Conservation (phyloP, 2,329 filamentous ascomycete genomes). For the Aureobasidium vineae region DNA sequence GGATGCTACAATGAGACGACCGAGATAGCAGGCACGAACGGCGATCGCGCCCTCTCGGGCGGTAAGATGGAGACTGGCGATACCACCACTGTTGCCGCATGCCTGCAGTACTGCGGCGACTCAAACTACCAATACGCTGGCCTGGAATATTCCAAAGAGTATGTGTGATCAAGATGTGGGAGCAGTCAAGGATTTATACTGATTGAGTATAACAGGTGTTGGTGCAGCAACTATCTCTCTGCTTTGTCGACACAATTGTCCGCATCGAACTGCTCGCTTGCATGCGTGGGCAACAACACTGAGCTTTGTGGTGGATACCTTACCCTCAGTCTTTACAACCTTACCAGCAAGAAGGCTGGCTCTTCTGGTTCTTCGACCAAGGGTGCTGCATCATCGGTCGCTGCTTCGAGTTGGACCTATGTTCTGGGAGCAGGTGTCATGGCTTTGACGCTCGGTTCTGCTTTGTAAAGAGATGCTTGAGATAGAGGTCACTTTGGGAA, state of each 20-base stretch:
- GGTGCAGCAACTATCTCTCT: slow-evolving; percentile 55
- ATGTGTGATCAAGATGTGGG: background rate
- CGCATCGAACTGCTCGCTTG: slow-evolving; percentile 51
- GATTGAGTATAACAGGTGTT: slow-evolving; percentile 44
- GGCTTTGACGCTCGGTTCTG: slow-evolving; percentile 11
- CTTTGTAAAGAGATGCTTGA: slow-evolving; percentile 4
- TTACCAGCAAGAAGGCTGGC: slow-evolving; percentile 29
- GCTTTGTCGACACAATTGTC: slow-evolving; percentile 48
- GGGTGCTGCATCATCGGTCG: slow-evolving; percentile 2
- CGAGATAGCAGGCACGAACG: slow-evolving; percentile 39
- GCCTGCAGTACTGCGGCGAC: slow-evolving; percentile 53
- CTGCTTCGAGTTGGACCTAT: slow-evolving; percentile 1
- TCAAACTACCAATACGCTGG: slow-evolving; percentile 51
- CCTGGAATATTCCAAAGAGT: slow-evolving; percentile 56
- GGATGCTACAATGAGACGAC: slow-evolving; percentile 61
- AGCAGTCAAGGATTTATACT: background rate
- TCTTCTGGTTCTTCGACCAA: slow-evolving; percentile 4
- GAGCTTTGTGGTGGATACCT: slow-evolving; percentile 57
- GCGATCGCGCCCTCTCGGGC: slow-evolving; percentile 48
- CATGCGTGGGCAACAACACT: slow-evolving; percentile 55
- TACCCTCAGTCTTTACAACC: slow-evolving; percentile 36
- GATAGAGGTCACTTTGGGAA: background rate
- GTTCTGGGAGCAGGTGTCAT: slow-evolving; percentile 7
- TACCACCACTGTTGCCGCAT: slow-evolving; percentile 53
- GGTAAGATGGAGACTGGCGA: slow-evolving; percentile 44